phyloP scores from a whole-genome alignment of 441 rosid genomes.

The Biscutella laevigata region DNA sequence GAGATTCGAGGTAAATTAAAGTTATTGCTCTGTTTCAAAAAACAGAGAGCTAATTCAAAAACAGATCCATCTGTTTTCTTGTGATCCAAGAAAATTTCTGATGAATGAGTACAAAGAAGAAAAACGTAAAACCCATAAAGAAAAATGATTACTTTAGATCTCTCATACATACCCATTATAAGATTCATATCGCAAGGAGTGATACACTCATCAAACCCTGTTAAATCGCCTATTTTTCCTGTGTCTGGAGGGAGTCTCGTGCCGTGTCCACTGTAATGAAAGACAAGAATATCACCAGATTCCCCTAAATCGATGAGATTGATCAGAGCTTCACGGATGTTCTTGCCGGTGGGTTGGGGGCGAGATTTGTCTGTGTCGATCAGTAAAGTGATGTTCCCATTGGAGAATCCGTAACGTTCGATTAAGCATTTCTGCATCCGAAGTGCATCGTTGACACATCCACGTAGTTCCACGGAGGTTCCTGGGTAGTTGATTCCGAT shows the following conservation, averaged over 20 bases:
- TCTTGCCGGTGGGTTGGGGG: slow-evolving; percentile 66
- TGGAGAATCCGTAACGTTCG: slow-evolving; percentile 50
- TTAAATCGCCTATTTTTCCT: slow-evolving; percentile 64
- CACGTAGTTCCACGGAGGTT: slow-evolving; percentile 69
- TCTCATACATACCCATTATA: slow-evolving; percentile 38
- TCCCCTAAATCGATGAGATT: slow-evolving; percentile 38
- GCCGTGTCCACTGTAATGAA: slow-evolving; percentile 91
- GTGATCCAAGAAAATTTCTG: neutral
- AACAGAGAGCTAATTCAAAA: neutral
- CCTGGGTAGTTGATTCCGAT: slow-evolving; percentile 76
- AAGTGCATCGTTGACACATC: slow-evolving; percentile 77
- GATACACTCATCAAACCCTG: slow-evolving; percentile 82
- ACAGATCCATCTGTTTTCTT: neutral
- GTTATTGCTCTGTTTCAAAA: neutral
- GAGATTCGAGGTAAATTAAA: neutral
- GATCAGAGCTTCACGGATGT: slow-evolving; percentile 41
- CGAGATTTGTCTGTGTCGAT: slow-evolving; percentile 55
- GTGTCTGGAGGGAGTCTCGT: slow-evolving; percentile 70
- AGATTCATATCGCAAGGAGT: slow-evolving; percentile 92
- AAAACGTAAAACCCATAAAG: neutral
- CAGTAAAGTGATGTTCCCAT: slow-evolving; percentile 46
- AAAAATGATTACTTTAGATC: neutral
- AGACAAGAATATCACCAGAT: slow-evolving; percentile 52
- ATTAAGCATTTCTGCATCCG: slow-evolving; percentile 49
- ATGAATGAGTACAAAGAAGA: neutral